Evolutionary conservation across 2,329 filamentous ascomycete genomes (phyloP), one percentile per base, ranked within the genome.

Genomic region (Pyrenochaeta sp.): DNA sequence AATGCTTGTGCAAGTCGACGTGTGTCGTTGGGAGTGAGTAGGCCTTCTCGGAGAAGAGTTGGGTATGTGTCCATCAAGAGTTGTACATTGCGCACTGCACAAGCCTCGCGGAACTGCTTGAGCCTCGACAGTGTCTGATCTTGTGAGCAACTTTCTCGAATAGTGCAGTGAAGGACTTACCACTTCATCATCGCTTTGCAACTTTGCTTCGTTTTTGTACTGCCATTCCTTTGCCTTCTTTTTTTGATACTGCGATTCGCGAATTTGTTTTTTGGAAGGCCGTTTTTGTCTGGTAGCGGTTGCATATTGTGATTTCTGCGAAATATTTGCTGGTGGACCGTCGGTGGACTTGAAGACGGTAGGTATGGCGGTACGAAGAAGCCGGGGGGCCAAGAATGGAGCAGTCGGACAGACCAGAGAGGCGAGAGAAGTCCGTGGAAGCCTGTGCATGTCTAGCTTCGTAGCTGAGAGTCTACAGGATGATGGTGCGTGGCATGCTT

Each of bases 1-100:
- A 77, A 41, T 13, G 69, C 61, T 36, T 66, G 59, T 21, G 66
- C 65, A 13, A 74, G 65, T n/a, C 53, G 48, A 20, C 58, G 61
- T 2, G 63, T 65, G 20, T 69, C 63, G 7, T 54, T 42, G 22
- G 41, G 37, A 14, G 41, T 37, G 9, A 70, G 24, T 2, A 48
- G 10, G 3, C 39, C 29, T 2, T 48, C 36, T 1, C 44, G 42
- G 10, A 60, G 32, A 11, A 69, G 35, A 9, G 35, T 43, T 2
- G 66, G 64, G 31, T 70, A 70, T 17, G 67, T 36, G 2, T 59
- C 48, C 56, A 65, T 61, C 15, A 68, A 30, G 3, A 43, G 19
- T 14, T 52, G 32, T 3, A 58, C 26, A 24, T 60, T 41, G 15
- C 54, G 56, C 2, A 22, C n/a, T 14, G 53, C 41, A 28, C 48